A percentile compares a stretch with the other conserved stretches of the same genome.
Conservation (phyloP, 352 stramenopile genomes). For the Pythium apleroticum region DNA sequence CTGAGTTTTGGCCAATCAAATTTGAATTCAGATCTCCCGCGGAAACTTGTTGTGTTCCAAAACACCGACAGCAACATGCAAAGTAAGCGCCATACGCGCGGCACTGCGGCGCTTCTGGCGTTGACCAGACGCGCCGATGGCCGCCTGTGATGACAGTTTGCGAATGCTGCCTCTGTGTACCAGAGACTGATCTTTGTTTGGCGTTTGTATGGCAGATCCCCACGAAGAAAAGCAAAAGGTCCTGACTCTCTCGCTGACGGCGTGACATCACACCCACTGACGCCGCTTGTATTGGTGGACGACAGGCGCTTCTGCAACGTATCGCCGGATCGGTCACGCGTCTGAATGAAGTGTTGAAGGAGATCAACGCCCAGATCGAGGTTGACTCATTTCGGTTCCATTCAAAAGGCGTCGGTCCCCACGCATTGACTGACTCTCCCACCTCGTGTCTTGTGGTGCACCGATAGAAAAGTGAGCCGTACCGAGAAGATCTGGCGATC, state of each 20-base stretch:
- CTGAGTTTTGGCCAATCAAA: conserved; percentile 7
- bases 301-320: conserved; percentile 65
- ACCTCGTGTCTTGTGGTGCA: not conserved
- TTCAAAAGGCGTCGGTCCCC: no score
- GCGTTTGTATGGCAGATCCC: conserved; percentile 41
- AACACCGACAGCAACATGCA: conserved; percentile 22
- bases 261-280: not conserved
- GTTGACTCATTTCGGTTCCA: conserved; percentile 28
- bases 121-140: not conserved
- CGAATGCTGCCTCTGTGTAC: not conserved
- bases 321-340: conserved; percentile 76
- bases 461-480: conserved; percentile 72
- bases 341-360: conserved; percentile 79
- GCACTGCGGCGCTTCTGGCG: not conserved
- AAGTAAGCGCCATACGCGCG: conserved; percentile 7
- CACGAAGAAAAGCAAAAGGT: conserved; percentile 89
- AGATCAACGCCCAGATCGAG: conserved; percentile 86
- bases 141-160: not conserved
- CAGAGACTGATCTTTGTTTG: not conserved
- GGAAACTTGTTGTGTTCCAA: not conserved
- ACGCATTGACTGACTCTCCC: not conserved
- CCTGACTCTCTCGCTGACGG: not conserved
- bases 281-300: not conserved
- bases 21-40: conserved; percentile 12
- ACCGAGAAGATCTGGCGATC: conserved; percentile 67